These are phyloP conservation scores for Blastobotrys peoriensis DNA, from an alignment of 805 yeast species.

Conservation along the genomic window DNA sequence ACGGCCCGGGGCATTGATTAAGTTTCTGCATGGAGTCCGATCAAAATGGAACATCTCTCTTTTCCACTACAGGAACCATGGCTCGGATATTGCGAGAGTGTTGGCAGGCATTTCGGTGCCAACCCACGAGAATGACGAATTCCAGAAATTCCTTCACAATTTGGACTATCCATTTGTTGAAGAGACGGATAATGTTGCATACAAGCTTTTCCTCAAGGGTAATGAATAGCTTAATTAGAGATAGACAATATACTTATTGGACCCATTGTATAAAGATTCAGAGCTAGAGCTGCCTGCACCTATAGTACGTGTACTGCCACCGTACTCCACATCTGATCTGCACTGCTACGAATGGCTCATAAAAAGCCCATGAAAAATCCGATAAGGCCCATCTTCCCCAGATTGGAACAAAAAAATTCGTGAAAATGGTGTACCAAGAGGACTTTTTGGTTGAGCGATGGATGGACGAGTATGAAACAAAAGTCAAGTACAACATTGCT, in stretches of 20 bases:
- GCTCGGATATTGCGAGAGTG: conserved; percentile 89
- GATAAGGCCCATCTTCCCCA: too few relatives aligned
- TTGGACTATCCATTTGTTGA: conserved; percentile 74
- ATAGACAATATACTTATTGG: too few relatives aligned
- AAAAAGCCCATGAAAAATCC: too few relatives aligned
- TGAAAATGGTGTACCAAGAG: conserved; percentile 26
- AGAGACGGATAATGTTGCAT: conserved; percentile 83
- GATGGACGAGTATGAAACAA: conserved; percentile 45
- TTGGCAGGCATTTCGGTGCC: conserved; percentile 89
- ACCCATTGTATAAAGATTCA: too few relatives aligned
- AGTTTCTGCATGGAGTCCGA: conserved; percentile 65
- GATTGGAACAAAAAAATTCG: too few relatives aligned
- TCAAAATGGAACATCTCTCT: conserved; percentile 86
- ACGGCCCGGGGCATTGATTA: conserved; percentile 88
- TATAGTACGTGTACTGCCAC: too few relatives aligned
- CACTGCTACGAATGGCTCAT: too few relatives aligned
- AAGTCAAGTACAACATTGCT: conserved; percentile 39
- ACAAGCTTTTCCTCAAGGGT: conserved; percentile 58
- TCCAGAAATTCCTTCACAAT: conserved; percentile 60
- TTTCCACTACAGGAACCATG: conserved; percentile 96
- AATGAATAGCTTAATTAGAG: too few relatives aligned
- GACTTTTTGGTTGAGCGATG: conserved; percentile 47
- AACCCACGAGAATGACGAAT: conserved; percentile 53
- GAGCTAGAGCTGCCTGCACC: too few relatives aligned
- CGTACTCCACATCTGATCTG: too few relatives aligned